These are phyloP conservation scores for Neoboletus brunneissimus DNA, from an alignment of 768 basidiomycete genomes.

Conservation along the genomic window DNA sequence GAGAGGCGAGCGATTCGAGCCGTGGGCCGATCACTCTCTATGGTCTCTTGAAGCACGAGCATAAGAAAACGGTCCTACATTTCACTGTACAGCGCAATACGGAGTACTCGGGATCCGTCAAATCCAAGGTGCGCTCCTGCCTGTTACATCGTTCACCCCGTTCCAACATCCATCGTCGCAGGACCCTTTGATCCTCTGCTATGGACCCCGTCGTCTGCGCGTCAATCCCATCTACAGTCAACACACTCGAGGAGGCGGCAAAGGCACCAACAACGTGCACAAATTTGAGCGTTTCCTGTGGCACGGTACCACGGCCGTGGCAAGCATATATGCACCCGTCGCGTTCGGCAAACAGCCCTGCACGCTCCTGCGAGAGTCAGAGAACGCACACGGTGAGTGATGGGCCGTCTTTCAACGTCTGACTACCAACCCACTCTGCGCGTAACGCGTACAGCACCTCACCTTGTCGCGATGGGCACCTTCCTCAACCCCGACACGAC, in stretches of 20 bases:
- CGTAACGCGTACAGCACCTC: constrained; percentile 47
- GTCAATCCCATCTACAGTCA: constrained; percentile 92
- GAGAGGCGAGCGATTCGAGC: constrained; percentile 42
- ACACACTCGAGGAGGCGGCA: constrained; percentile 85
- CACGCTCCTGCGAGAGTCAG: constrained; percentile 68
- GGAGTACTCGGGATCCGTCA: constrained; percentile 83
- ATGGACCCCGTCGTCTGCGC: constrained; percentile 81
- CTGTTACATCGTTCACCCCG: neutral
- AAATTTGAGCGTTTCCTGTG: constrained; percentile 91
- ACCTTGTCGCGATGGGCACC: constrained; percentile 86
- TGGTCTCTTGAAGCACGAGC: constrained; percentile 89
- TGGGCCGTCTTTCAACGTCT: neutral
- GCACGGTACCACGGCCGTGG: constrained; percentile 77
- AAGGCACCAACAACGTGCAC: constrained; percentile 94
- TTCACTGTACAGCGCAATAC: constrained; percentile 94
- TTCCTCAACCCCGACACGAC: constrained; percentile 90
- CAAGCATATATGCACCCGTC: constrained; percentile 86
- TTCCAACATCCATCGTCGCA: constrained; percentile 25
- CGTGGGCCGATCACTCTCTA: constrained; percentile 63
- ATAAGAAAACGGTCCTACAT: constrained; percentile 90
- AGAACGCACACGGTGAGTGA: constrained; percentile 58
- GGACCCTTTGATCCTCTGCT: constrained; percentile 87
- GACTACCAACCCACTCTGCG: neutral
- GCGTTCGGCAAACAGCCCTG: constrained; percentile 80
- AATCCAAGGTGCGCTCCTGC: constrained; percentile 68